Evolutionary conservation across 2,329 filamentous ascomycete genomes (phyloP), one percentile per base, ranked within the genome.

Genomic region (Dendrostoma leiphaemia): DNA sequence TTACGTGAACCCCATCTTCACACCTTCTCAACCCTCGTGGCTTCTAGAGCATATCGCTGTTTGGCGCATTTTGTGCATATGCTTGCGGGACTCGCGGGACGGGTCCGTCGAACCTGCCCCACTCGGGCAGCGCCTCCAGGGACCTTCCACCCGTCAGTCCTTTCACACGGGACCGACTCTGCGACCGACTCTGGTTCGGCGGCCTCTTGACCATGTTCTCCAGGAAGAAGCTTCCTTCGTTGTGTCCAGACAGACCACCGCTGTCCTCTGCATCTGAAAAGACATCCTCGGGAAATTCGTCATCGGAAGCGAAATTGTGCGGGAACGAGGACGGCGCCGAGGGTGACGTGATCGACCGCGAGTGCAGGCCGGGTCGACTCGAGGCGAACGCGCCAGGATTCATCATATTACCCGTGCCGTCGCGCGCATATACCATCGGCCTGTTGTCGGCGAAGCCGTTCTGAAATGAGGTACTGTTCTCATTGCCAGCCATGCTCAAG

Each of bases 341-440:
- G 1, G 93, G 92, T 0, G 90, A 95, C 0, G 93, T 97, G 48
- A 96, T 82, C 12, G 91, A 95, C 17, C 93, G 85, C 6, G 84
- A 81, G 66, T 96, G 92, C 19, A 96, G 75, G 3, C 81, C 82
- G 0, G 90, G 89, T 5, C 91, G 78, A 7, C 71, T 69, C 13
- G 71, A 67, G n/a, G 63, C 78, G 71, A 87, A 80, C 24, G 82
- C 82, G 7, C 76, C 83, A 0, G 84, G 83, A 51, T 79, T 84
- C 83, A 86, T 84, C 3, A 80, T 77, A 60, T 85, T 85, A 48
- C 76, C 73, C 60, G 79, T 83, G 21, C 78, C 77, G 13, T 84
- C 85, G 19, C 85, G 83, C 28, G 29, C 19, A 12, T 80, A 80
- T 67, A 81, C 71, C 12, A 82, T 72, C 4, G 83, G 80, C 1